Percentiles rank a stretch among this genome's conserved stretches.
Conservation (phyloP, 805 yeast species). For the Metschnikowia vanudenii region DNA sequence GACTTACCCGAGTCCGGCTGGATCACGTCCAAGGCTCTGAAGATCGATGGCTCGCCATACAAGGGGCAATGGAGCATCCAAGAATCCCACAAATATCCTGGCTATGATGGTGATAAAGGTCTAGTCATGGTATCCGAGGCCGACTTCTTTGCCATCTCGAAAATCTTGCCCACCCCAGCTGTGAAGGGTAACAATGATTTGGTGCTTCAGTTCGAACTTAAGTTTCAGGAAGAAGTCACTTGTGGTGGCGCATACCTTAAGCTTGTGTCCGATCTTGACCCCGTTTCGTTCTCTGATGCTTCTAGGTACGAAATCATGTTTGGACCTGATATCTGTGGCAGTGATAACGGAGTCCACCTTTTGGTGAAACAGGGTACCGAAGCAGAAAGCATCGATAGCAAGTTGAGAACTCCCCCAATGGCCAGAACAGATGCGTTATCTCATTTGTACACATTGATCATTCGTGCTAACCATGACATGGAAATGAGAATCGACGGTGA, state of each 20-base stretch:
- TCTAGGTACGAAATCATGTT: constrained; percentile 86
- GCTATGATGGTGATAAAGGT: constrained; percentile 66
- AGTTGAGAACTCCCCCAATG: constrained; percentile 65
- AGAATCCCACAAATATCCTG: constrained; percentile 54
- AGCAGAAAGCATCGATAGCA: constrained; percentile 66
- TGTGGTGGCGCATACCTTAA: constrained; percentile 94
- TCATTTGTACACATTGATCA: constrained; percentile 72
- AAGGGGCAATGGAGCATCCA: constrained; percentile 77
- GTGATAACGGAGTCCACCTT: constrained; percentile 75
- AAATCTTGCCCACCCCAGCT: constrained; percentile 54
- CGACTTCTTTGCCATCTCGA: constrained; percentile 79
- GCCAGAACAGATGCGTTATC: constrained; percentile 56
- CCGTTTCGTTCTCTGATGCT: constrained; percentile 54
- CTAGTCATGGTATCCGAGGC: constrained; percentile 74
- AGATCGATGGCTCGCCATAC: constrained; percentile 55
- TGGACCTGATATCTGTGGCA: constrained; percentile 92
- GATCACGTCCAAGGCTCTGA: constrained; percentile 55
- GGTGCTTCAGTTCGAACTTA: constrained; percentile 87
- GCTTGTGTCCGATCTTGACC: constrained; percentile 48
- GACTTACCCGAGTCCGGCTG: constrained; percentile 30
- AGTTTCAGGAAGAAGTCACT: constrained; percentile 69
- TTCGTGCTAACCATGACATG: constrained; percentile 62
- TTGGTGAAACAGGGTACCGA: constrained; percentile 58
- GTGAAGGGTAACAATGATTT: constrained; percentile 61
- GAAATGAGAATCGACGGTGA: constrained; percentile 85